Base-by-base conservation (phyloP, 108 stramenopile species). In the Epipyxis sp. region DNA sequence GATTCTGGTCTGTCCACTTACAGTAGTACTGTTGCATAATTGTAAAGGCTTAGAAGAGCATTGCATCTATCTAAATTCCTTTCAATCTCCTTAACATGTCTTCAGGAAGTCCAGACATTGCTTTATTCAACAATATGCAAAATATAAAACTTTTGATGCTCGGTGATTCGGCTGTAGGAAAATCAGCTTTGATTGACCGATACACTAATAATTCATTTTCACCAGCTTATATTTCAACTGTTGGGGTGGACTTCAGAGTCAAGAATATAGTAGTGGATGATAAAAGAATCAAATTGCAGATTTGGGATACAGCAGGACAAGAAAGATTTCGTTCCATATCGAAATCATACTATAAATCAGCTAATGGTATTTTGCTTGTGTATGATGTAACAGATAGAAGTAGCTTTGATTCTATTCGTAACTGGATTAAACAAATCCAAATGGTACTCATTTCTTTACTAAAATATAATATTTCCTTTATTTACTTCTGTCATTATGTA, bases 381-480 rank as follows among this genome's bases (percentile, higher is more conserved):
- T 86, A 86, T 45, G 82, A 85, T 44, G 82, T 86, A 1, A 79
- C 86, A n/a, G 86, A 86, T 59, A 42, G 59, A 10, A 83, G 84
- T 72, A 78, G 77, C 30, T 85, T 85, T 77, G 81, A 77, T 58
- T 85, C 84, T 54, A 84, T 86, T 42, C 77, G 76, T 68, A 83
- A 86, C 13, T 86, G 85, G 85, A 84, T 86, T 80, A 84, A 82
- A 16, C 82, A 86, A 41, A 86, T 86, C 40, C 79, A 86, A 67
- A 76, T n/a, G n/a, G n/a, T n/a, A n/a, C n/a, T n/a, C n/a, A n/a
- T n/a, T n/a, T n/a, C n/a, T n/a, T n/a, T n/a, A n/a, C n/a, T n/a
- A n/a, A n/a, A n/a, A n/a, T n/a, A n/a, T n/a, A n/a, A n/a, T n/a
- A n/a, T n/a, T n/a, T n/a, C n/a, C n/a, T n/a, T n/a, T n/a, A n/a